Conservation (phyloP, 306 rosid genomes). For the Cucumis melo region DNA sequence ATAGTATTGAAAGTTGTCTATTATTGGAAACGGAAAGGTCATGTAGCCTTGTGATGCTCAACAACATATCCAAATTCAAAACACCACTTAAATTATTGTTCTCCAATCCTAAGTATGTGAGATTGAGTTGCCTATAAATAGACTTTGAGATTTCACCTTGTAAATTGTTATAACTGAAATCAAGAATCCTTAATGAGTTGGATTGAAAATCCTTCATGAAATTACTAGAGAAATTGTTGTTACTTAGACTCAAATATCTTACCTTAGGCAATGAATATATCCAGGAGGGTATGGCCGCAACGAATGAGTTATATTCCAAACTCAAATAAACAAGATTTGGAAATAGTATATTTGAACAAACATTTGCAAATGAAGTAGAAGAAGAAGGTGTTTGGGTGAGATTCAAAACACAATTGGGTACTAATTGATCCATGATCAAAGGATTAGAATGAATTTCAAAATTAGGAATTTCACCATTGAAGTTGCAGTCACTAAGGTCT, state of each 20-base stretch:
- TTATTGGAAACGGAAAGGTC: not conserved
- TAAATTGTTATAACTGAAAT: not conserved
- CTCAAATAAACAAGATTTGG: not conserved
- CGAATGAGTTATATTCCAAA: not conserved
- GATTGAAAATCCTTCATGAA: not conserved
- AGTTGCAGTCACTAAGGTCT: not conserved
- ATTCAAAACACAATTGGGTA: no score
- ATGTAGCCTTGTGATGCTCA: rapidly evolving
- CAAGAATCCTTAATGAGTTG: not conserved
- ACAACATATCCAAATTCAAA: not conserved
- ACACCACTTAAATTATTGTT: conserved; percentile 6
- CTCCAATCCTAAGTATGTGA: not conserved
- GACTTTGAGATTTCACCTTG: conserved; percentile 7
- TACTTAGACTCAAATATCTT: not conserved
- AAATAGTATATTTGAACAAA: not conserved
- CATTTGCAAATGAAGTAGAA: not conserved
- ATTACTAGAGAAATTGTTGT: not conserved
- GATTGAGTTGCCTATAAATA: not conserved
- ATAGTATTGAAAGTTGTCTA: not conserved
- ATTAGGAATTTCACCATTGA: not conserved
- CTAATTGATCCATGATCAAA: not conserved
- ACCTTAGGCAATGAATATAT: not conserved
- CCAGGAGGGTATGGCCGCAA: not conserved
- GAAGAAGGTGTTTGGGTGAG: no score
- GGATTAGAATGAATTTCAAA: not conserved